These are phyloP conservation scores for Petunia axillaris DNA, from an alignment of 257 asterid species.

Conservation along the genomic window DNA sequence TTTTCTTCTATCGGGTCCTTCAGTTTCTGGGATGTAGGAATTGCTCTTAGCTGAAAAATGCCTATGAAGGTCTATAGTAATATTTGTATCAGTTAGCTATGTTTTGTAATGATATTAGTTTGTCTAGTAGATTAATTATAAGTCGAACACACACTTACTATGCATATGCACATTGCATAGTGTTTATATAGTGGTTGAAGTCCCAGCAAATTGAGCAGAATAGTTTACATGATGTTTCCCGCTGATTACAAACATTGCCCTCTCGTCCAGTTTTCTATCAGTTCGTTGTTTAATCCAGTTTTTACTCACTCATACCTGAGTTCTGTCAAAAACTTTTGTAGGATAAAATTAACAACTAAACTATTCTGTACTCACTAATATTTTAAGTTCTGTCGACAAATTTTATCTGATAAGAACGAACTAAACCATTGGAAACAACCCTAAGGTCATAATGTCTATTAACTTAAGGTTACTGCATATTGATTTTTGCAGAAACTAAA, in stretches of 20 bases:
- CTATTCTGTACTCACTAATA: no score
- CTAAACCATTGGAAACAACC: no score
- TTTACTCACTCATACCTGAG: no score
- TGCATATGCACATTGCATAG: neutral
- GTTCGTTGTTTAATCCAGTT: no score
- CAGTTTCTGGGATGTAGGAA: neutral
- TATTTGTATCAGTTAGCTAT: slow-evolving; percentile 7
- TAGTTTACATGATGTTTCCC: neutral
- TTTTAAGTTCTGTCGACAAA: no score
- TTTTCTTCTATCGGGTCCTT: neutral
- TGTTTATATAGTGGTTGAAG: slow-evolving; percentile 1
- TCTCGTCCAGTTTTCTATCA: neutral
- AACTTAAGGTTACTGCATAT: no score
- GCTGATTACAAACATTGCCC: neutral
- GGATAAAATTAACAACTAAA: no score
- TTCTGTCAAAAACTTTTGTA: neutral
- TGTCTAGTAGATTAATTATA: slow-evolving; percentile 1
- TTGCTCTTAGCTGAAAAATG: slow-evolving; percentile 16
- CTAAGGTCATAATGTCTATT: no score
- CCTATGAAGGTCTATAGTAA: slow-evolving; percentile 6
- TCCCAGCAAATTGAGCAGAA: neutral
- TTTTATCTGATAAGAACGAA: no score
- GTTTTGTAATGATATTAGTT: neutral
- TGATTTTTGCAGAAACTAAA: no score
- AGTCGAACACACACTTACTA: neutral